Conservation (phyloP, 2,329 filamentous ascomycete species). For the Colletotrichum sp. region DNA sequence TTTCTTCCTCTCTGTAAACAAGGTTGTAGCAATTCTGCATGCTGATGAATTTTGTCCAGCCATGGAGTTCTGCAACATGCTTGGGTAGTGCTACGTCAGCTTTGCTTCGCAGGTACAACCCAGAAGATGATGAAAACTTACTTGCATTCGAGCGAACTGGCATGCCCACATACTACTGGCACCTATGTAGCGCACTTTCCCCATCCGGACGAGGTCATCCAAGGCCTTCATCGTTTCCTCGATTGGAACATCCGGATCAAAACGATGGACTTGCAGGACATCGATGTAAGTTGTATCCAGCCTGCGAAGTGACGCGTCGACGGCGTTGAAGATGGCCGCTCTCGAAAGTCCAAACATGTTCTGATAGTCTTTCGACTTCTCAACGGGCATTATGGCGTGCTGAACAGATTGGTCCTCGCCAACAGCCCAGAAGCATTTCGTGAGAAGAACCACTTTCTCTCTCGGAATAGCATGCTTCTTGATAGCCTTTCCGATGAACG, state of each 20-base stretch:
- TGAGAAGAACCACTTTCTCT: slow-evolving; percentile 61
- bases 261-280: background rate
- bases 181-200: background rate
- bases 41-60: background rate
- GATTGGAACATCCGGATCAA: background rate
- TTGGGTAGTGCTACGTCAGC: background rate
- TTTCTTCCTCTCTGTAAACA: background rate
- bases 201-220: background rate
- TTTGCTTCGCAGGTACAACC: background rate
- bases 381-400: background rate
- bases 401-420: slow-evolving; percentile 39
- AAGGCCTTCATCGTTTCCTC: background rate
- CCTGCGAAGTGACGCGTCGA: background rate
- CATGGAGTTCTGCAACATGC: background rate
- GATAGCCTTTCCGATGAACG: slow-evolving; percentile 62
- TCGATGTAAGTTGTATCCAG: background rate
- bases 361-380: background rate
- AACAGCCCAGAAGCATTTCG: slow-evolving; percentile 59
- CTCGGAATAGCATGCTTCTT: slow-evolving; percentile 63
- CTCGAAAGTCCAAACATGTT: background rate
- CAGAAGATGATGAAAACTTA: background rate
- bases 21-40: slow-evolving; percentile 1
- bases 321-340: background rate
- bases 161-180: background rate
- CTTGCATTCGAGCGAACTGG: background rate